A percentile compares a stretch with the other conserved stretches of the same genome.
Conservation (phyloP, 2,329 filamentous ascomycete species). For the Pseudovirgaria hyperparasitica region DNA sequence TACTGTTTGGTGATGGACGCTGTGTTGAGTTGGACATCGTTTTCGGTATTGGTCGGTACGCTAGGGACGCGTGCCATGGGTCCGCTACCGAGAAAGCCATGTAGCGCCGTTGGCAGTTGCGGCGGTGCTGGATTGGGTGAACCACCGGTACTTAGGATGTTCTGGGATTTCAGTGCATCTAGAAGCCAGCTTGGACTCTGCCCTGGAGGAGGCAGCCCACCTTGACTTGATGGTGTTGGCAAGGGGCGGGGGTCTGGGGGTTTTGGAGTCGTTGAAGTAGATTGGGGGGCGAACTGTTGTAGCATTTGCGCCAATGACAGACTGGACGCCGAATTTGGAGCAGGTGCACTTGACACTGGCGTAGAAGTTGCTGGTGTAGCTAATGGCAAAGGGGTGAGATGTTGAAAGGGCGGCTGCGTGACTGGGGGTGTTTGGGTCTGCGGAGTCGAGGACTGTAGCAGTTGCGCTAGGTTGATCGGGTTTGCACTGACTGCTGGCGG, state of each 20-base stretch:
- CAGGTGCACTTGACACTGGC: constrained; percentile 14
- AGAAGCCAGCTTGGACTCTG: constrained; percentile 18
- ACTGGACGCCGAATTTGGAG: constrained; percentile 6
- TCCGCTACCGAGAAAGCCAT: constrained; percentile 13
- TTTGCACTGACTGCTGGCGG: constrained; percentile 11
- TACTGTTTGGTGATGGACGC: constrained; percentile 61
- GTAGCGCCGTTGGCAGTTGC: constrained; percentile 8
- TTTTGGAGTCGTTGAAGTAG: constrained; percentile 9
- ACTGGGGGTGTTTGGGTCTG: constrained; percentile 13
- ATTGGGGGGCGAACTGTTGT: constrained; percentile 3
- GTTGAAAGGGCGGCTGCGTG: constrained; percentile 10
- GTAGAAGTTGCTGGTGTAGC: constrained; percentile 11
- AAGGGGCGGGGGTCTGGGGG: constrained; percentile 4
- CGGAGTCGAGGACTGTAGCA: constrained; percentile 13
- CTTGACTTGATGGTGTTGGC: constrained; percentile 8
- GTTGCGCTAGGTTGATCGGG: constrained; percentile 18
- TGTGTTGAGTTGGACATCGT: constrained; percentile 48
- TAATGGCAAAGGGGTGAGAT: constrained; percentile 15
- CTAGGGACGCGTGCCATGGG: constrained; percentile 16
- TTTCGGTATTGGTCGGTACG: constrained; percentile 25
- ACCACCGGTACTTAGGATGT: constrained; percentile 10
- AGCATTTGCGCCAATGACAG: constrained; percentile 2
- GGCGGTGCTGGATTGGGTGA: constrained; percentile 8
- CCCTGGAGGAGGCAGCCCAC: constrained; percentile 7
- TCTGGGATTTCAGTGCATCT: constrained; percentile 16